Evolutionary conservation across 2,329 filamentous ascomycete species (phyloP).

Genomic region (Calonectria hongkongensis): DNA sequence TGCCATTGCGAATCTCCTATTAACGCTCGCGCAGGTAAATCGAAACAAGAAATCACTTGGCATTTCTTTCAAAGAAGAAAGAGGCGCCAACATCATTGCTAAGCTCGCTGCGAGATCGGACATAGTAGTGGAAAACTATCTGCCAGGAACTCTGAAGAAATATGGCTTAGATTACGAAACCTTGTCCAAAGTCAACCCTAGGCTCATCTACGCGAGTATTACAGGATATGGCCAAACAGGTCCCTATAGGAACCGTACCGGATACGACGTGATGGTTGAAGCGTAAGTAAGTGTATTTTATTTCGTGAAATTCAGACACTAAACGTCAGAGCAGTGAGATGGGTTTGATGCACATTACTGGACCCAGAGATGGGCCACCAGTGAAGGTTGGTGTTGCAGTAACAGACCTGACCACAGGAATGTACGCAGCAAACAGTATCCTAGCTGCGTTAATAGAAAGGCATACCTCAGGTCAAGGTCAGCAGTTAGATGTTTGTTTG

Average conservation of each 20-base stretch:
- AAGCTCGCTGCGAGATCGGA: not conserved
- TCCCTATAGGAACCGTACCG: not conserved
- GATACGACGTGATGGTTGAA: conserved; percentile 20
- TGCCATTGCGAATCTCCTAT: fast-evolving
- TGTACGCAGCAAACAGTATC: conserved; percentile 14
- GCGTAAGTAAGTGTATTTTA: not conserved
- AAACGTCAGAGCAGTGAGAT: not conserved
- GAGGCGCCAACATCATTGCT: not conserved
- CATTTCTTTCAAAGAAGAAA: conserved; percentile 2
- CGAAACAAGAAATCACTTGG: conserved; percentile 16
- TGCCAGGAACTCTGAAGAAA: conserved; percentile 18
- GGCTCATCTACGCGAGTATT: conserved; percentile 8
- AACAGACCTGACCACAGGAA: not conserved
- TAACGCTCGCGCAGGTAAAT: not conserved
- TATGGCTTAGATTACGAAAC: not conserved
- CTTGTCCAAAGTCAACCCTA: not conserved
- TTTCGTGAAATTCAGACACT: not conserved
- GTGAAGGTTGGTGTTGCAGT: conserved; percentile 2
- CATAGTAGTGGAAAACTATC: conserved; percentile 2
- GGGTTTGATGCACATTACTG: conserved; percentile 18
- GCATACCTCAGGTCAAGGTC: not conserved
- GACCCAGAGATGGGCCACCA: not conserved
- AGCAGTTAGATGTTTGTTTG: conserved; percentile 9
- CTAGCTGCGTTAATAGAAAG: not conserved
- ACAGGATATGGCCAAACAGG: conserved; percentile 17